phyloP scores from a whole-genome alignment of 2,329 filamentous ascomycete genomes.

The Fragosphaeria purpurea region DNA sequence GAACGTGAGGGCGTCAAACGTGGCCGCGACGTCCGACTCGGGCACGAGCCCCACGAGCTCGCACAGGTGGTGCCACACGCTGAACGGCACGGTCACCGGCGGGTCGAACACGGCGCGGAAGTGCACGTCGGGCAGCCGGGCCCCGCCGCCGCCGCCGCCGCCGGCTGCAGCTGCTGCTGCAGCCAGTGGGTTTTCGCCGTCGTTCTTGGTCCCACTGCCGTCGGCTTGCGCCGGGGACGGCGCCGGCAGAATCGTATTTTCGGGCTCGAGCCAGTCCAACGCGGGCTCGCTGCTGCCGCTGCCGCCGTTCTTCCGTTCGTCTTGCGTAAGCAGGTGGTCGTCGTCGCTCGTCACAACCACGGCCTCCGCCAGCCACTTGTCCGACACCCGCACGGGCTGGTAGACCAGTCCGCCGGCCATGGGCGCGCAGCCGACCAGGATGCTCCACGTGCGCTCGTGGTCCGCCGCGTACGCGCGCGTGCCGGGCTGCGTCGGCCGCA shows the following conservation, averaged over 20 bases:
- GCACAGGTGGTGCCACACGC: slow-evolving; percentile 53
- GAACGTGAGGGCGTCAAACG: slow-evolving; percentile 50
- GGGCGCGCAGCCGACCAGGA: slow-evolving; percentile 56
- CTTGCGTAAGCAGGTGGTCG: slow-evolving; percentile 23
- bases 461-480: background rate
- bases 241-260: slow-evolving; percentile 30
- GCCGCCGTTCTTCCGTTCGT: slow-evolving; percentile 12
- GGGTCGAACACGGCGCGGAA: slow-evolving; percentile 69
- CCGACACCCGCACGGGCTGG: slow-evolving; percentile 58
- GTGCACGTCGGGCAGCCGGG: slow-evolving; percentile 57
- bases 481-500: slow-evolving; percentile 24
- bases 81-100: slow-evolving; percentile 58
- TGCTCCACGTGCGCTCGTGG: slow-evolving; percentile 49
- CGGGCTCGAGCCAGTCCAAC: slow-evolving; percentile 65
- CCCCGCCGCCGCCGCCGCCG: slow-evolving; percentile 22
- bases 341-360: slow-evolving; percentile 54
- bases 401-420: slow-evolving; percentile 32
- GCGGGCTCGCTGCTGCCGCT: slow-evolving; percentile 21
- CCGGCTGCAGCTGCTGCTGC: background rate
- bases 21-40: slow-evolving; percentile 31
- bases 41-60: slow-evolving; percentile 41
- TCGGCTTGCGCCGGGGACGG: background rate
- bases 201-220: slow-evolving; percentile 5
- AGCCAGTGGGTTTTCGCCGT: background rate
- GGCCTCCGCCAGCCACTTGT: slow-evolving; percentile 60